phyloP scores from a whole-genome alignment of 1,139 yeast genomes.

The Protomyces inouyei region DNA sequence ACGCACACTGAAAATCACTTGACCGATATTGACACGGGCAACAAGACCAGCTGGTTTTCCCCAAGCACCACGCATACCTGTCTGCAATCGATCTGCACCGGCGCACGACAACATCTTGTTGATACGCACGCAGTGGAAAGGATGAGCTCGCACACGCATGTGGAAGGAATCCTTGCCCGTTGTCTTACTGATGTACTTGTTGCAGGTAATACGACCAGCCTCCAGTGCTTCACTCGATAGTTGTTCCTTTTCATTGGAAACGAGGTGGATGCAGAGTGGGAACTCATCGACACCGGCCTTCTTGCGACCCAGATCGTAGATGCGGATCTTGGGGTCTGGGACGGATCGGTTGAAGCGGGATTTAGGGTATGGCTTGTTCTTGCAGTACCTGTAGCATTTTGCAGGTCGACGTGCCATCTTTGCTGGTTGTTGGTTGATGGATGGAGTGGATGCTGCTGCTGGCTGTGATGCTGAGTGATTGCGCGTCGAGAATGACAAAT shows the following conservation, averaged over 20 bases:
- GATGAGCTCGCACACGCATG: conserved; percentile 99
- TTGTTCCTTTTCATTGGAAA: conserved; percentile 98
- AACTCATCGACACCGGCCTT: conserved; percentile 98
- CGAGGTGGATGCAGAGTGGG: conserved; percentile 99
- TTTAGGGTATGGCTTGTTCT: conserved; percentile 99
- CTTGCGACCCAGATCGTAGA: conserved; percentile 99
- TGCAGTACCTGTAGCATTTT: conserved; percentile 99
- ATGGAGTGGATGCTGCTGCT: background rate
- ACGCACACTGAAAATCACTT: conserved; percentile 96
- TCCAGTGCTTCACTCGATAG: conserved; percentile 99
- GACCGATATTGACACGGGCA: conserved; percentile 98
- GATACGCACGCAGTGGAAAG: conserved; percentile 99
- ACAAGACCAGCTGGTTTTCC: conserved; percentile 99
- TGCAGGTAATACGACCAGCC: conserved; percentile 99
- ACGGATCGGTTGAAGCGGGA: conserved; percentile 99
- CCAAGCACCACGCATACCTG: conserved; percentile 99
- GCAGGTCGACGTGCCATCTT: conserved; percentile 99
- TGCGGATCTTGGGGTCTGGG: conserved; percentile 99
- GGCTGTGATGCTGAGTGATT: background rate
- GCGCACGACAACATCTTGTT: conserved; percentile 99
- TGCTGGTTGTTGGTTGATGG: conserved; percentile 33
- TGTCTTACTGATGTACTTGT: conserved; percentile 96
- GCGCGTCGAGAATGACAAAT: background rate
- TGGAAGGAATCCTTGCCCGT: conserved; percentile 99
- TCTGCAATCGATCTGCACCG: conserved; percentile 99